Base-by-base conservation (phyloP, 495 filamentous ascomycete species). In the Filosporella fistucella region DNA sequence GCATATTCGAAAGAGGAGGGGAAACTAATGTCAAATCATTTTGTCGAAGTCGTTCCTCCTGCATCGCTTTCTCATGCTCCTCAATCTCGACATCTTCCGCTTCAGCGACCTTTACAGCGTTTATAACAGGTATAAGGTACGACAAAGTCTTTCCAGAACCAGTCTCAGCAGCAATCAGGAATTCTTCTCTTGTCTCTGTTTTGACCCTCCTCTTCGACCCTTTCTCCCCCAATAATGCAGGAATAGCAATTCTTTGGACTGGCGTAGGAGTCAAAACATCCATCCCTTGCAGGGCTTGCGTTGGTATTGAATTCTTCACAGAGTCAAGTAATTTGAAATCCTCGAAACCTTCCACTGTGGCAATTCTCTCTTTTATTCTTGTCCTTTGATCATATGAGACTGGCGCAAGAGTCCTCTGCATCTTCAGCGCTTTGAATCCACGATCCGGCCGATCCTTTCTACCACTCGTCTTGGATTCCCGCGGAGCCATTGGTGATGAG, bases 111-210 rank as follows among this genome's bases (percentile, higher is more conserved):
- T 97, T 97, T 49, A 97, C 63, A 17, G 85, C 81, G 68, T 98
- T 79, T 28, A 97, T 67, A 14, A 80, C 67, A 1, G 93, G 94
- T 16, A 95, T 59, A 20, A 96, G 65, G 58, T 98, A 98, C 22
- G 93, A 86, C 51, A 98, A 69, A 1, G 93, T 98, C 67, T 98
- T 98, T 44, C 93, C 93, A 2, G 93, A 96, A 9, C 93, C 93
- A 1, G 93, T 98, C 68, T 98, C 93, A 10, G 94, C 93, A 0
- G 94, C 93, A 14, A 98, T 72, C 10, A 98, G 77, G 59, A 86
- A 95, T 52, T 91, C 82, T 47, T 84, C 71, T 49, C 58, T 22
- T 35, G 39, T 17, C 7, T 29, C 21, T 22, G 37, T 1, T 0
- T 28, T 22, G 32, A 50, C 23, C 29, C 39, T 28, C 32, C 42